A percentile compares a stretch with the other conserved stretches of the same genome.
phyloP scores from a whole-genome alignment of 202 grass and related monocot genomes.

The Hordeum pubiflorum region DNA sequence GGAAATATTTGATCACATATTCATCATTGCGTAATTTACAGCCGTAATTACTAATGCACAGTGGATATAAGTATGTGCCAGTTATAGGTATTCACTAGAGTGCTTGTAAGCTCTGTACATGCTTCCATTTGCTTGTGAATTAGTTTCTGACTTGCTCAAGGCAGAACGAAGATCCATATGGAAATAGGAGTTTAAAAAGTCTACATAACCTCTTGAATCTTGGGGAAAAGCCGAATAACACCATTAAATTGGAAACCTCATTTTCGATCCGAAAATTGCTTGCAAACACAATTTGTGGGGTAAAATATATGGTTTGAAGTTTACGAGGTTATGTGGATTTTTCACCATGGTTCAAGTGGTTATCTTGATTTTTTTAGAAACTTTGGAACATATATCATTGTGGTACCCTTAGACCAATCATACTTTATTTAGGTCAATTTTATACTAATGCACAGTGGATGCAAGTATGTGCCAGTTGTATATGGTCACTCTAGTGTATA shows the following conservation, averaged over 20 bases:
- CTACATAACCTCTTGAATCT: background rate
- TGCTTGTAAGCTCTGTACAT: background rate
- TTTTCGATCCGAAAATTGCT: too few species aligned
- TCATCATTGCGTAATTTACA: background rate
- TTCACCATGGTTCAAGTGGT: background rate
- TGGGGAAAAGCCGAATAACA: background rate
- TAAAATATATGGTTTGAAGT: background rate
- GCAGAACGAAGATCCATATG: background rate
- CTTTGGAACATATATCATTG: background rate
- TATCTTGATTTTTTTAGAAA: background rate
- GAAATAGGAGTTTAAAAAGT: background rate
- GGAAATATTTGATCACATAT: background rate
- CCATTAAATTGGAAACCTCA: background rate
- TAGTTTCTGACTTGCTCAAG: background rate
- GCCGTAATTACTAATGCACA: background rate
- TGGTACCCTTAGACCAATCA: background rate
- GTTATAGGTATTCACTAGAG: background rate
- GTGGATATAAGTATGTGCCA: background rate
- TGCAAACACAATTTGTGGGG: too few species aligned
- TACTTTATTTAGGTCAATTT: background rate
- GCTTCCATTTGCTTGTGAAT: background rate
- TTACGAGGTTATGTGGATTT: background rate
- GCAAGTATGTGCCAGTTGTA: background rate
- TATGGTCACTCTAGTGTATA: background rate
- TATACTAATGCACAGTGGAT: background rate